Conservation (phyloP, 1,284 basidiomycete species). For the Butyriboletus regius region DNA sequence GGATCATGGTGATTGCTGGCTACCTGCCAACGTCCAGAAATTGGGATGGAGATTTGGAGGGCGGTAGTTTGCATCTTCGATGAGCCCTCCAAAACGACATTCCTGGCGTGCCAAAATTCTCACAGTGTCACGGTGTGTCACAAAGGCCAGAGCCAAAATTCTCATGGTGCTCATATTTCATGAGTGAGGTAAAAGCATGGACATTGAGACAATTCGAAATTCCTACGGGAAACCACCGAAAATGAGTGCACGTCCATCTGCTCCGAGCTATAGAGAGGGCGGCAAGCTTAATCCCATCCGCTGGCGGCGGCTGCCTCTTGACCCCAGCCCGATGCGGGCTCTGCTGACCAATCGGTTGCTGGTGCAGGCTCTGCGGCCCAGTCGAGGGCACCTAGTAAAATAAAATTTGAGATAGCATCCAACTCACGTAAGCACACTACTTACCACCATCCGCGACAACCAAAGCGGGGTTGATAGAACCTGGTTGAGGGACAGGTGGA, state of each 20-base stretch:
- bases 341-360: conserved; percentile 78
- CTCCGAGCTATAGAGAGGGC: conserved; percentile 4
- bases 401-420: conserved; percentile 1
- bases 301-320: conserved; percentile 37
- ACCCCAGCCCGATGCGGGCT: conserved; percentile 59
- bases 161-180: conserved; percentile 13
- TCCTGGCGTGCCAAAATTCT: not conserved
- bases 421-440: conserved; percentile 19
- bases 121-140: too few species aligned
- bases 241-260: not conserved
- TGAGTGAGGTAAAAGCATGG: conserved; percentile 10
- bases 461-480: conserved; percentile 72
- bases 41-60: not conserved
- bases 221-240: conserved; percentile 2
- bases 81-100: not conserved
- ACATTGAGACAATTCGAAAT: conserved; percentile 14
- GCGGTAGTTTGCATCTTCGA: not conserved
- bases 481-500: conserved; percentile 56
- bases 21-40: not conserved
- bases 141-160: too few species aligned
- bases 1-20: not conserved
- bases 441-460: conserved; percentile 56
- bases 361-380: conserved; percentile 69
- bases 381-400: conserved; percentile 57
- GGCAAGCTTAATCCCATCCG: conserved; percentile 53